Conservation (phyloP, 2,329 filamentous ascomycete genomes). For the Mollisiaceae sp. region DNA sequence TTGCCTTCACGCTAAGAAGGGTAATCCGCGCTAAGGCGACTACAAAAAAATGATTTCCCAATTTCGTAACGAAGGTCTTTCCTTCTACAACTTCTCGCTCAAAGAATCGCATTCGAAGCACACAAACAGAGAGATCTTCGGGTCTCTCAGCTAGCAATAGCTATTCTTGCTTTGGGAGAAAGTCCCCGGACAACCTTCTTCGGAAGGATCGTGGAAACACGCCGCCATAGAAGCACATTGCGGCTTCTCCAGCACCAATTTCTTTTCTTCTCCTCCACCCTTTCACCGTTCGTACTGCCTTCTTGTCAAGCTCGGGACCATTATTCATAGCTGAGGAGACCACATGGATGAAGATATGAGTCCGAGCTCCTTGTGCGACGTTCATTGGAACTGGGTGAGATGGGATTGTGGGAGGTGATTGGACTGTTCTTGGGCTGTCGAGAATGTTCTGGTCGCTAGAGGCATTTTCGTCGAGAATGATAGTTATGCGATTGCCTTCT, state of each 20-base stretch:
- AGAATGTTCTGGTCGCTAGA: slow-evolving; percentile 58
- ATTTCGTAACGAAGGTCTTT: slow-evolving; percentile 40
- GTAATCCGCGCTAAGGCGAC: not conserved
- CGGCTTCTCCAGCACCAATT: slow-evolving; percentile 76
- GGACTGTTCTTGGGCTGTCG: slow-evolving; percentile 47
- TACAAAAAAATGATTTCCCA: slow-evolving; percentile 22
- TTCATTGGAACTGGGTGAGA: slow-evolving; percentile 41
- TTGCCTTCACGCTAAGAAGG: slow-evolving; percentile 18
- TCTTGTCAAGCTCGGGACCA: slow-evolving; percentile 41
- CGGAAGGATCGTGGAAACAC: slow-evolving; percentile 84
- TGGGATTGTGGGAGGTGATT: slow-evolving; percentile 45
- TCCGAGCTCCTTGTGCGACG: slow-evolving; percentile 59
- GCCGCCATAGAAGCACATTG: slow-evolving; percentile 98
- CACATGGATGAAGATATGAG: slow-evolving; percentile 88
- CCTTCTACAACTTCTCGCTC: slow-evolving; percentile 77
- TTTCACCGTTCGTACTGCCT: slow-evolving; percentile 43
- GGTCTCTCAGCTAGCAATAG: slow-evolving; percentile 46
- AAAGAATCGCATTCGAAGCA: slow-evolving; percentile 99
- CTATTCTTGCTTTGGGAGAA: slow-evolving; percentile 94
- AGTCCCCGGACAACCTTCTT: slow-evolving; percentile 93
- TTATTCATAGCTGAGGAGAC: slow-evolving; percentile 47
- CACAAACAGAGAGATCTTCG: slow-evolving; percentile 74
- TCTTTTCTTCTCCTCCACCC: slow-evolving; percentile 51
- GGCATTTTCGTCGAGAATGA: slow-evolving; percentile 88
- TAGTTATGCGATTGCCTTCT: slow-evolving; percentile 96